These are phyloP conservation scores for Rhamnella rubrinervis DNA, from an alignment of 331 rosid genomes.

Conservation along the genomic window DNA sequence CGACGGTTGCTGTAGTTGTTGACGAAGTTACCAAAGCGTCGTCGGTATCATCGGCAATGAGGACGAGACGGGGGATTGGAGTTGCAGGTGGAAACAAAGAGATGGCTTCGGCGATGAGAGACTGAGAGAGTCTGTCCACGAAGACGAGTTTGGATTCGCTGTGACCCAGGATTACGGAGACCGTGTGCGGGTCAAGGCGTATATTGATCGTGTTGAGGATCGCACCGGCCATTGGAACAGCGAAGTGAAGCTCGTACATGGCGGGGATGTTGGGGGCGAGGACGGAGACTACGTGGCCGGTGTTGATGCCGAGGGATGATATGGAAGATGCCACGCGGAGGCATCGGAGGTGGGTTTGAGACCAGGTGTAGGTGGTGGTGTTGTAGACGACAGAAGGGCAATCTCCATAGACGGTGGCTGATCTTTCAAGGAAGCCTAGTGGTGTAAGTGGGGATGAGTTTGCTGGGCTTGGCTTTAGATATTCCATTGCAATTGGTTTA, in stretches of 20 bases:
- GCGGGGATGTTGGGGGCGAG: conserved; percentile 57
- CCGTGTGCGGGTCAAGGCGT: conserved; percentile 42
- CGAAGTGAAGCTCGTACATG: conserved; percentile 72
- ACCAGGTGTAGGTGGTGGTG: conserved; percentile 47
- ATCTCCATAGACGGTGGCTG: conserved; percentile 47
- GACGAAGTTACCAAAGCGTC: background rate
- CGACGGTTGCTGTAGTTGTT: background rate
- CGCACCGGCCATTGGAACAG: conserved; percentile 62
- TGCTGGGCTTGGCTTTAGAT: conserved; percentile 27
- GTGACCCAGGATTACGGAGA: conserved; percentile 54
- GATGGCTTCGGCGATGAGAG: conserved; percentile 35
- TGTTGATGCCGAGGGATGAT: conserved; percentile 33
- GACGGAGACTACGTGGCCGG: conserved; percentile 50
- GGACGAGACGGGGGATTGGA: conserved; percentile 33
- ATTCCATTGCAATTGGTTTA: conserved; percentile 35
- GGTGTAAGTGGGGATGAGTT: conserved; percentile 56
- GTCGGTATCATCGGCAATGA: conserved; percentile 31
- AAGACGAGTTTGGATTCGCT: conserved; percentile 60
- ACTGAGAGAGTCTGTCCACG: conserved; percentile 17
- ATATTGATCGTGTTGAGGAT: conserved; percentile 51
- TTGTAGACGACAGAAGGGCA: conserved; percentile 40
- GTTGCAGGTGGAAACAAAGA: conserved; percentile 27
- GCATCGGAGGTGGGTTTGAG: conserved; percentile 60
- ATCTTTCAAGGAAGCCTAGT: conserved; percentile 51
- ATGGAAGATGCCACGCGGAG: conserved; percentile 58